Evolutionary conservation across 2,329 filamentous ascomycete genomes (phyloP), one percentile per base, ranked within the genome.

Genomic region (Rutstroemia sp.): DNA sequence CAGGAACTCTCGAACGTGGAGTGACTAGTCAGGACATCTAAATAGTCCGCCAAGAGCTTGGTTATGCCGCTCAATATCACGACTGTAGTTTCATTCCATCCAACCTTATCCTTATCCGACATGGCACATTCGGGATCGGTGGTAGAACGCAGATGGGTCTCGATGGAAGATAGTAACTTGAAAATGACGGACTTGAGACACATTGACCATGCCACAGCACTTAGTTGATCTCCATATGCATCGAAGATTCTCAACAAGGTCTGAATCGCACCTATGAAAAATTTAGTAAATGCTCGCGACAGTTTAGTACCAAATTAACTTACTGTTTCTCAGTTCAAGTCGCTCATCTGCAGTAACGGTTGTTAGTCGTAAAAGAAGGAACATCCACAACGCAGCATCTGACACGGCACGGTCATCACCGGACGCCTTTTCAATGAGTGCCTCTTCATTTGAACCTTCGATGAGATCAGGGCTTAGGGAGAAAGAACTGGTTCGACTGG

Each of bases 161-260:
- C 81, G n/a, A 92, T 85, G 0, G 83, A 85, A 4, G 84, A 79
- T 3, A 95, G 72, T 62, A 96, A 83, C 58, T 82, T 83, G 71
- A 96, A 92, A 2, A 96, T 78, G 6, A 96, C 87, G 6, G 82
- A 83, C 58, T 88, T 85, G 55, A 96, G 80, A 64, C 91, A 94
- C 27, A 92, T 79, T 49, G 86, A 85, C 92, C 91, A 97, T 0
- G 88, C 86, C 66, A 87, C 82, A 0, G 89, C 79, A 42, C 81
- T 85, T 4, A 96, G 77, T 53, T 87, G 86, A 62, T 92, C 87
- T 10, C 90, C 90, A 61, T 95, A 95, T 1, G 90, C 91, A 69
- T 96, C 91, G 61, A 97, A 91, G 19, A 97, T 96, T 47, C 91
- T 83, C 56, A 96, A 79, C 3, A 97, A 75, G 0, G 92, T 96